Percentiles rank a stretch among this genome's conserved stretches.
These are phyloP conservation scores for Themeda triandra DNA, from an alignment of 176 grass and related monocot genomes.

Conservation along the genomic window DNA sequence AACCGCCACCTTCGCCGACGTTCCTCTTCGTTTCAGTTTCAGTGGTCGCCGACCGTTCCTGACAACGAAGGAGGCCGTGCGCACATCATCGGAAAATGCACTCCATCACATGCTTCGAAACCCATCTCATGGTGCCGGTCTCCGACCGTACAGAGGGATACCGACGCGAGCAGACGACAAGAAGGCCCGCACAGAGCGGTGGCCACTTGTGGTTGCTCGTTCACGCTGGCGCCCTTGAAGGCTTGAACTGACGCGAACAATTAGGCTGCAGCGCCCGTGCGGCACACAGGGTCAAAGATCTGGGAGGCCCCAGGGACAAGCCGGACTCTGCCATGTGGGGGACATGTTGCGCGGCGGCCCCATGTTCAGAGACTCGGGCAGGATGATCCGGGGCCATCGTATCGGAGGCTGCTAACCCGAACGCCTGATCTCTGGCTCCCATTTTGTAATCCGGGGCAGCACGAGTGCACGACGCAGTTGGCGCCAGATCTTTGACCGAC, in stretches of 20 bases:
- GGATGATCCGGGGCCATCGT: too few species aligned
- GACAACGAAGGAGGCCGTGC: not conserved
- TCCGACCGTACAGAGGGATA: not conserved
- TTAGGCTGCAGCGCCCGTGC: not conserved
- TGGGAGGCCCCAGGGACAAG: not conserved
- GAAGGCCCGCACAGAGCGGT: not conserved
- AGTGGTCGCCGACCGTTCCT: not conserved
- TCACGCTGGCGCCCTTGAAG: too few species aligned
- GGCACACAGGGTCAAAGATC: conserved; percentile 21
- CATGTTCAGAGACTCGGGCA: not conserved
- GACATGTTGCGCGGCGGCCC: not conserved
- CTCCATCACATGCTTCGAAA: not conserved
- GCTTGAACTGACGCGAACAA: not conserved
- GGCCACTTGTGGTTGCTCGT: not conserved
- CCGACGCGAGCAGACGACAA: not conserved
- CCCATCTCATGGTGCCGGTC: too few species aligned
- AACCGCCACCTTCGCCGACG: too few species aligned
- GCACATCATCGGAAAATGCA: not conserved
- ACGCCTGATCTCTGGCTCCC: not conserved
- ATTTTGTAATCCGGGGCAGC: conserved; percentile 21
- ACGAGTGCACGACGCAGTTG: not conserved
- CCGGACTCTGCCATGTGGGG: not conserved
- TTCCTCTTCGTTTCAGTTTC: too few species aligned
- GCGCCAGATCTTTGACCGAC: conserved; percentile 48
- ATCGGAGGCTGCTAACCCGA: too few species aligned